Base-by-base conservation (phyloP, 306 rosid species). In the Cucurbita pepo region DNA sequence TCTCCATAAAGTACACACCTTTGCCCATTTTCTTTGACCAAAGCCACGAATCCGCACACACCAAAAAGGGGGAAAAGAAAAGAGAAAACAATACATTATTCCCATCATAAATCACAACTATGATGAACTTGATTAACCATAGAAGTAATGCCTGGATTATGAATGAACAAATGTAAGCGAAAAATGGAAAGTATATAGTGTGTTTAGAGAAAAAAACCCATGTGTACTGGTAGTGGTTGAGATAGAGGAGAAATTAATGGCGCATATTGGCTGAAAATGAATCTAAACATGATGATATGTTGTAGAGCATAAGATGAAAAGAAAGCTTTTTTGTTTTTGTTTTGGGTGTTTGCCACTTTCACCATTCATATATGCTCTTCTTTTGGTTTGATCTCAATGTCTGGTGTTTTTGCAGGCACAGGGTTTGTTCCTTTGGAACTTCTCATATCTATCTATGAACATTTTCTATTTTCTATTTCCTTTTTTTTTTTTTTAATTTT, bases 1-100 rank as follows among this genome's bases (percentile, higher is more conserved):
- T 50, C 54, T 64, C 34, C 34, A 30, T 10, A 41, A 65, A 65
- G 40, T 44, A 65, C 19, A 19, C 45, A 44, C 5, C 55, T 65
- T 65, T 65, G 18, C 72, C 72, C 16, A 44, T 65, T 44, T 65
- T 21, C 72, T 65, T 65, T 65, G 72, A 65, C 72, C 44, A 44
- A 65, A 19, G 54, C 11, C 45, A 66, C 16, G 55, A 65, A 65
- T 44, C 71, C 71, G 41, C 50, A 16, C 66, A 47, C 5, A 0
- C 47, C 47, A 1, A 45, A 45, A 45, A 30, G 34, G 34, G 34
- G 34, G 34, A 30, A 30, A 30, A 30, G 3, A 30, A 30, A 30
- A 3, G 3, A 30, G 34, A 30, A 30, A 30, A 30, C 34, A 2
- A 2, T 30, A 30, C 34, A 2, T 30, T 30, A 30, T 30, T 50